A percentile compares a stretch with the other conserved stretches of the same genome.
phyloP scores from a whole-genome alignment of 257 asterid genomes.

The Fraxinus anomala region DNA sequence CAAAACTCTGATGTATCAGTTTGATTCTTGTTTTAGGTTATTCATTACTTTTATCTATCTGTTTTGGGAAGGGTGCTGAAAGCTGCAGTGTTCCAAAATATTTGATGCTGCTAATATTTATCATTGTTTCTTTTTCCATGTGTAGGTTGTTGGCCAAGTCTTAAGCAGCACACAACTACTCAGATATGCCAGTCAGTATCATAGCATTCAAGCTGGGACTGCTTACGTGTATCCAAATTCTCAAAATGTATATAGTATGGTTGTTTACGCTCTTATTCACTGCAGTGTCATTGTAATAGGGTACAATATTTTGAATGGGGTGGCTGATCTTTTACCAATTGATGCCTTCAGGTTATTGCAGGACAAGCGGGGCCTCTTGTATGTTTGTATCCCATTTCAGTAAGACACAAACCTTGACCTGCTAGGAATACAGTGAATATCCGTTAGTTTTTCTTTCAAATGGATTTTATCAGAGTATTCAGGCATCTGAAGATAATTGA shows the following conservation, averaged over 20 bases:
- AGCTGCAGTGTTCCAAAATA: slow-evolving; percentile 20
- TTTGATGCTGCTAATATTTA: background rate
- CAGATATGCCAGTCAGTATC: slow-evolving; percentile 44
- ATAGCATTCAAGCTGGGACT: slow-evolving; percentile 37
- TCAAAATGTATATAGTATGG: slow-evolving; percentile 37
- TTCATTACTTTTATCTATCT: background rate
- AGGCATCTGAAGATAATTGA: background rate
- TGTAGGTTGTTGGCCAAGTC: slow-evolving; percentile 40
- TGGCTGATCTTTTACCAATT: background rate
- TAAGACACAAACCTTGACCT: slow-evolving; percentile 28
- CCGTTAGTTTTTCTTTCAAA: background rate
- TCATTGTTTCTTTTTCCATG: background rate
- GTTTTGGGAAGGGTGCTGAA: background rate
- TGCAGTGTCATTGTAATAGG: background rate
- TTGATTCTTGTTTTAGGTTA: slow-evolving; percentile 7
- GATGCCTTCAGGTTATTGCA: slow-evolving; percentile 38
- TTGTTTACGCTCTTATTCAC: background rate
- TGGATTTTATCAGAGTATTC: background rate
- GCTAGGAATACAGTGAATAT: background rate
- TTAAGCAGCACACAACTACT: slow-evolving; percentile 38
- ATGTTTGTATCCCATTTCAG: slow-evolving; percentile 55
- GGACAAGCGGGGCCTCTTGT: slow-evolving; percentile 53
- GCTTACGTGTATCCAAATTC: slow-evolving; percentile 44
- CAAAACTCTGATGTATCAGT: background rate
- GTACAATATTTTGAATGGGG: background rate